Base-by-base conservation (phyloP, 1,284 basidiomycete genomes). In the Tilletiopsis washingtonensis region DNA sequence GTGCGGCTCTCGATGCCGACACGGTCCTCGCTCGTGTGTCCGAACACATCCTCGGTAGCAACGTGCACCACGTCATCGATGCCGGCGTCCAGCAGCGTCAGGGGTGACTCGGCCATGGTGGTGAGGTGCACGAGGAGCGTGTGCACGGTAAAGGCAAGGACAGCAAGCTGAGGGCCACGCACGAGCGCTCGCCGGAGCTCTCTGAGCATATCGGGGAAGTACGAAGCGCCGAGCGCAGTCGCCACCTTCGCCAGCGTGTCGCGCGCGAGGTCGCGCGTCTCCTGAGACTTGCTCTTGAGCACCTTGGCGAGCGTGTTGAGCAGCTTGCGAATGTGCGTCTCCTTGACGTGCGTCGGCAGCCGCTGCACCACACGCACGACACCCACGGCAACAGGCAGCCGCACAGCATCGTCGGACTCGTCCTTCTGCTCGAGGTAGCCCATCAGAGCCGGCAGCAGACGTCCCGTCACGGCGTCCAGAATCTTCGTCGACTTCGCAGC, bases 161-260 rank as follows among this genome's bases (percentile, higher is more conserved):
- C 83, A 65, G 98, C 91, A 0, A 94, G 81, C 59, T 98, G 94
- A 0, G 94, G 91, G 3, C 94, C 94, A 9, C 91, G 86, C 45
- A 83, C 73, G 15, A 99, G 81, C 0, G 90, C 87, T 1, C 79
- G 82, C 17, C 87, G 81, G 44, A 97, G 78, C 73, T 97, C 91
- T 24, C 81, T 82, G 43, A 97, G 75, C 23, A 89, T 78, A 20
- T 82, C 74, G 0, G 84, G 79, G 3, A 98, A 81, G 71, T 86
- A 88, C 1, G 77, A 72, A 0, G 86, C 81, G 0, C 89, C 91
- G 4, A 94, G 76, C 23, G 79, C 79, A 25, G 84, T 78, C 3
- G 82, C 82, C 46, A 98, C 90, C 51, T 86, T 87, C 70, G 83
- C 84, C 5, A 96, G 76, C 0, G 89, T 87, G 49, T 90, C 87